Base-by-base conservation (phyloP, 306 rosid genomes). In the Lotus japonicus region DNA sequence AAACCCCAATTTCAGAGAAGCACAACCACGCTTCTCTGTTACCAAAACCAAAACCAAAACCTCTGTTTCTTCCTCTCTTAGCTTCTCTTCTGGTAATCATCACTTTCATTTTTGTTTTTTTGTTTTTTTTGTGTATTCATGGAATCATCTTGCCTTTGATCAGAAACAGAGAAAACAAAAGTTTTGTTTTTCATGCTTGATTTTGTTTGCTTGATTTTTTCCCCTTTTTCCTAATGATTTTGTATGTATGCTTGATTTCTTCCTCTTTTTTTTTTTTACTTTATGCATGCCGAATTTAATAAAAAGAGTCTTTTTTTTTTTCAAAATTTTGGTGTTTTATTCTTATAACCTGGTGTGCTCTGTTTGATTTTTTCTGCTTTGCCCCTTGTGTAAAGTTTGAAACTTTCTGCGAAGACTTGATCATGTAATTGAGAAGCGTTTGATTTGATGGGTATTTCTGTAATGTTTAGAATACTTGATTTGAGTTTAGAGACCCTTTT, bases 381-480 rank as follows among this genome's bases (percentile, higher is more conserved):
- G n/a, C 28, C 35, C 11, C 5, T 36, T 51, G 31, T 26, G 31
- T 4, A 41, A 33, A 50, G 77, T 75, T 71, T 61, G 45, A 65
- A 48, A 28, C 36, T 41, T 64, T 58, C 39, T 23, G n/a, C 28
- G 1, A 11, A n/a, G 50, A 17, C 58, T 36, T 72, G 18, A 33
- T 60, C 70, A 11, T 72, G 48, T 44, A 41, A 72, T 72, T 77
- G 55, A 66, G 62, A 62, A 67, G 28, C 11, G 38, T 10, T 11
- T 65, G 21, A 43, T 10, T 11, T 65, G 21, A 43, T 60, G 76
- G 66, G 53, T 75, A 35, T 73, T 73, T 72, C 6, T 77, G 66
- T 69, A 54, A 67, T 51, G 71, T 52, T 31, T 46, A 51, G 50
- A 23, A 26, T 35, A 36, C 55, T 38, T 14, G 11, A 58, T 45